phyloP scores from a whole-genome alignment of 2,329 filamentous ascomycete genomes.

The Penicillium sp. region DNA sequence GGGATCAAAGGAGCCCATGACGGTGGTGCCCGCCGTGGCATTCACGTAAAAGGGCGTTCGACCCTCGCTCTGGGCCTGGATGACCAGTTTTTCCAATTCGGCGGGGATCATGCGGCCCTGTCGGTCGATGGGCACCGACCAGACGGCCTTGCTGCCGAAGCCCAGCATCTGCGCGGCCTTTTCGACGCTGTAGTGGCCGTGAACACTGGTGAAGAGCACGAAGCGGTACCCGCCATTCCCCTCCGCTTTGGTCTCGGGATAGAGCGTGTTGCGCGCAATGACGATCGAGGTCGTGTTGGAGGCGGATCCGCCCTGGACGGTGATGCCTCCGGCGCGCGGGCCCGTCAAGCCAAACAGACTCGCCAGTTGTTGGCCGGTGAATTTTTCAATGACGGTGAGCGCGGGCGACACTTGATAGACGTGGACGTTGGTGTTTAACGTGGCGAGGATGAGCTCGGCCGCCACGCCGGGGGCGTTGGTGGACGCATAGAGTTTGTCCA shows the following conservation, averaged over 20 bases:
- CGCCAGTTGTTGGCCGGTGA: conserved; percentile 67
- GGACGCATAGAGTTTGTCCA: conserved; percentile 91
- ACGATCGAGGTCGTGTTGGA: conserved; percentile 83
- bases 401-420: conserved; percentile 92
- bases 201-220: conserved; percentile 77
- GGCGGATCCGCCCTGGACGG: conserved; percentile 71
- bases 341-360: conserved; percentile 69
- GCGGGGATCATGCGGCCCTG: conserved; percentile 64
- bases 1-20: conserved; percentile 82
- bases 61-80: conserved; percentile 57
- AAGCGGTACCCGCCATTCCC: conserved; percentile 64
- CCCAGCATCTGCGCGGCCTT: conserved; percentile 91
- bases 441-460: conserved; percentile 75
- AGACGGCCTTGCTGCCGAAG: conserved; percentile 68
- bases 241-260: conserved; percentile 65
- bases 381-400: conserved; percentile 80
- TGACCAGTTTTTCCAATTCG: conserved; percentile 59
- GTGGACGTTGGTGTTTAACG: conserved; percentile 89
- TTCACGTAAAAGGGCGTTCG: conserved; percentile 91
- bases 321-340: conserved; percentile 63
- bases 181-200: conserved; percentile 91
- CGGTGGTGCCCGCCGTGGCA: conserved; percentile 89
- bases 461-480: conserved; percentile 82
- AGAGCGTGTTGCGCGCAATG: conserved; percentile 80
- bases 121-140: conserved; percentile 66